Conservation (phyloP, 2,329 filamentous ascomycete genomes). For the Cladorrhinum sp. region DNA sequence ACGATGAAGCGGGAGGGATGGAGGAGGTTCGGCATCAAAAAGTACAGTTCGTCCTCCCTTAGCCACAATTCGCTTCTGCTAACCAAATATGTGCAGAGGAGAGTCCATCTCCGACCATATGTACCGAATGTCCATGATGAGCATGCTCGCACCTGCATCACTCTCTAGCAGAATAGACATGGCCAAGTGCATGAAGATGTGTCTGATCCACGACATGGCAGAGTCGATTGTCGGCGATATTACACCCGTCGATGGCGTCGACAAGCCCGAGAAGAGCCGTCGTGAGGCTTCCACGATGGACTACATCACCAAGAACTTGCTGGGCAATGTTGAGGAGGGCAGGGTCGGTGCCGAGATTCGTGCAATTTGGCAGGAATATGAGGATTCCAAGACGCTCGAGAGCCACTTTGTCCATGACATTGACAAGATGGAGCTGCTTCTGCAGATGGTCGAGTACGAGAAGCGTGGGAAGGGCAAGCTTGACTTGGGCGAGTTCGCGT, state of each 20-base stretch:
- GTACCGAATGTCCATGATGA: conserved; percentile 98
- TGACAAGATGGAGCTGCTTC: conserved; percentile 91
- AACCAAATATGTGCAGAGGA: conserved; percentile 47
- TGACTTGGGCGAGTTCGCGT: conserved; percentile 83
- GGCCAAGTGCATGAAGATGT: conserved; percentile 87
- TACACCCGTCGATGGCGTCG: conserved; percentile 82
- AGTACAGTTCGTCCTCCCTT: conserved; percentile 37
- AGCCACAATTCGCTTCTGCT: conserved; percentile 2
- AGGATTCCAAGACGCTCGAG: conserved; percentile 79
- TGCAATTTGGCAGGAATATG: conserved; percentile 91
- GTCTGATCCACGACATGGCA: conserved; percentile 95
- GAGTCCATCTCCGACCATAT: conserved; percentile 98
- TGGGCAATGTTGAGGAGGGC: conserved; percentile 74
- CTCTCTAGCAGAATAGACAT: conserved; percentile 73
- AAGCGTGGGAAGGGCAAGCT: conserved; percentile 60
- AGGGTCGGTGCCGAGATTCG: conserved; percentile 63
- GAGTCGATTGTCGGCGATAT: conserved; percentile 95
- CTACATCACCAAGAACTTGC: conserved; percentile 70
- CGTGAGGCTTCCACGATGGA: conserved; percentile 90
- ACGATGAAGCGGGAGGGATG: conserved; percentile 96
- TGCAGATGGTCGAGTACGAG: conserved; percentile 98
- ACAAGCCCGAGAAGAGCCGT: conserved; percentile 83
- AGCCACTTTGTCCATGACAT: conserved; percentile 92
- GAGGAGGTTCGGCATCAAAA: conserved; percentile 76
- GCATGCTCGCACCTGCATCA: conserved; percentile 80